Conservation (phyloP, 2,329 filamentous ascomycete species). For the Xylaria hypoxylon region DNA sequence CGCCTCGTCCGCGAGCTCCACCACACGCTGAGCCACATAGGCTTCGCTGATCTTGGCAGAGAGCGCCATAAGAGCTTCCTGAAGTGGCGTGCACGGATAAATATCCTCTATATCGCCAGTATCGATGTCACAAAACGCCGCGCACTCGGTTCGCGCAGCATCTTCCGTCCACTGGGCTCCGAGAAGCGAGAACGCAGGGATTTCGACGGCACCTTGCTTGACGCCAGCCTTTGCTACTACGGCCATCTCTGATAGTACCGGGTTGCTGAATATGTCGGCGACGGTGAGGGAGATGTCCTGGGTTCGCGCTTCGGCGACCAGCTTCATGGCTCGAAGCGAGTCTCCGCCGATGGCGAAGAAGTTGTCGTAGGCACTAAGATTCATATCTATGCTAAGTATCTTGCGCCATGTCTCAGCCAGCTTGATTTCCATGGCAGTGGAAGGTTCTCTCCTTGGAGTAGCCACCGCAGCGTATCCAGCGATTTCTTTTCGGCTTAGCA, state of each 20-base stretch:
- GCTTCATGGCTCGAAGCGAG: conserved; percentile 64
- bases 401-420: conserved; percentile 54
- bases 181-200: conserved; percentile 57
- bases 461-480: conserved; percentile 50
- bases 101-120: conserved; percentile 59
- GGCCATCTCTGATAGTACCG: conserved; percentile 59
- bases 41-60: conserved; percentile 63
- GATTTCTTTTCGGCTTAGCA: conserved; percentile 57
- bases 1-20: conserved; percentile 54
- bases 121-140: conserved; percentile 55
- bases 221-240: conserved; percentile 48
- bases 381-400: conserved; percentile 53
- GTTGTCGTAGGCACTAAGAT: conserved; percentile 49
- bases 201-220: conserved; percentile 43
- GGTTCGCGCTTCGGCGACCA: conserved; percentile 58
- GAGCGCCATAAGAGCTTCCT: conserved; percentile 66
- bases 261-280: conserved; percentile 59
- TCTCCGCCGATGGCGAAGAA: conserved; percentile 56
- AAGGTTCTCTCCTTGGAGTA: conserved; percentile 52
- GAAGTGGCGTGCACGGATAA: conserved; percentile 66
- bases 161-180: conserved; percentile 51
- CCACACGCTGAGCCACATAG: conserved; percentile 64
- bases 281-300: conserved; percentile 57
- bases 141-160: conserved; percentile 53
- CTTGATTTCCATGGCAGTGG: conserved; percentile 54